Evolutionary conservation across 139 green algal genomes (phyloP).

Genomic region (Chlamydomonas sp.): DNA sequence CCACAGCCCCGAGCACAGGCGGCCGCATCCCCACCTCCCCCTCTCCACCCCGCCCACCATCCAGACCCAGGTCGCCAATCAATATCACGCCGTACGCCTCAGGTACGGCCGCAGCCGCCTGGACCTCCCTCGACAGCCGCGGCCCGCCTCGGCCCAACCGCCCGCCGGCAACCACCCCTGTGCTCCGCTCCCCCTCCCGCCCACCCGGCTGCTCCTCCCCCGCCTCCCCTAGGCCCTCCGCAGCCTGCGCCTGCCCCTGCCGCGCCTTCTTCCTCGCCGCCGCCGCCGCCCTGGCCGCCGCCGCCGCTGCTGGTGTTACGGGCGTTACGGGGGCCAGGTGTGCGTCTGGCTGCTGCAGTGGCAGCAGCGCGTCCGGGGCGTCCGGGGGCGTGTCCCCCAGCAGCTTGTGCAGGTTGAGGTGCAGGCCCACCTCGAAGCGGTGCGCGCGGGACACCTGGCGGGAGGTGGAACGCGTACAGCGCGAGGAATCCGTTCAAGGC

Average conservation of each 20-base stretch:
- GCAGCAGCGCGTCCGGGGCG: slow-evolving; percentile 23
- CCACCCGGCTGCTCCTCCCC: too few relatives aligned
- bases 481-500: not conserved
- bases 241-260: not conserved
- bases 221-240: too few relatives aligned
- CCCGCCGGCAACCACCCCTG: not conserved
- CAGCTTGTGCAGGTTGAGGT: slow-evolving; percentile 38
- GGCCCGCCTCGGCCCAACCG: not conserved
- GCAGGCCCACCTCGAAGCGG: slow-evolving; percentile 30
- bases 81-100: slow-evolving; percentile 10
- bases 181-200: too few relatives aligned
- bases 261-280: not conserved
- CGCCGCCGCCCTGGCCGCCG: not conserved
- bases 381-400: slow-evolving; percentile 11
- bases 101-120: not conserved
- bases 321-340: too few relatives aligned
- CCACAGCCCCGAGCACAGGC: not conserved
- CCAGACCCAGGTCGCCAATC: slow-evolving; percentile 10
- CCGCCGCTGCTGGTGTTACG: not conserved
- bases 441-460: not conserved
- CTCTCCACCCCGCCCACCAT: not conserved
- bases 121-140: not conserved
- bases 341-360: slow-evolving; percentile 17
- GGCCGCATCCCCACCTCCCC: not conserved
- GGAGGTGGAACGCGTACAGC: not conserved